Percentiles rank a stretch among this genome's conserved stretches.
Evolutionary conservation across 495 filamentous ascomycete species (phyloP).

Genomic region (Neurospora sp.): DNA sequence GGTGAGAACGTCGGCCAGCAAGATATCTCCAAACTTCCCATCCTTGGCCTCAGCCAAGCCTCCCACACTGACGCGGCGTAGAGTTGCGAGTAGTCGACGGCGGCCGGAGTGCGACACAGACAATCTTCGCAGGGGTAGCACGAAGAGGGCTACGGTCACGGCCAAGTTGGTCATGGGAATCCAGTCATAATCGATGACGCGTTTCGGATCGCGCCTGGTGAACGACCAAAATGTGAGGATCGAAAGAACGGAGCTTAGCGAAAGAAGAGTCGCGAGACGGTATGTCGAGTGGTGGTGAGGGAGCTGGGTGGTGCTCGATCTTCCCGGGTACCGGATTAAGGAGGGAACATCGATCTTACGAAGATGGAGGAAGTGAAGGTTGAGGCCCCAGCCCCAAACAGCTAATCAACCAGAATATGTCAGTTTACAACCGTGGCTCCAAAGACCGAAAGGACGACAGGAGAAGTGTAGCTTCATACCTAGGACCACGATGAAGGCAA

Average conservation of each 20-base stretch:
- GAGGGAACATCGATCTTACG: conserved; percentile 71
- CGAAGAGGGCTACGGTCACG: conserved; percentile 55
- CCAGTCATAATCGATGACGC: conserved; percentile 65
- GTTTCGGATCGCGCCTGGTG: conserved; percentile 54
- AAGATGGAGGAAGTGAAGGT: conserved; percentile 69
- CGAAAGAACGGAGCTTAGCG: conserved; percentile 55
- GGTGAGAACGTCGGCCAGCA: conserved; percentile 90
- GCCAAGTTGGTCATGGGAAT: conserved; percentile 74
- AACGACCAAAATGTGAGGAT: conserved; percentile 73
- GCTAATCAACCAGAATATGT: conserved; percentile 37
- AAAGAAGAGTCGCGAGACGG: conserved; percentile 66
- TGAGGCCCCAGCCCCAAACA: conserved; percentile 84
- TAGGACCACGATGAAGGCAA: conserved; percentile 67
- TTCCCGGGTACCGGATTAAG: conserved; percentile 68
- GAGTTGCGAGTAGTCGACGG: conserved; percentile 57
- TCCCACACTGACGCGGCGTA: conserved; percentile 65
- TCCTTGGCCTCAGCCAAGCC: conserved; percentile 70
- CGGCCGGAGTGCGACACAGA: conserved; percentile 63
- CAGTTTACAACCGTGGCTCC: background rate
- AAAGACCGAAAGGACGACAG: background rate
- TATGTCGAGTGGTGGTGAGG: conserved; percentile 75
- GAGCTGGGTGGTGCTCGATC: conserved; percentile 50
- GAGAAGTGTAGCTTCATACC: conserved; percentile 41
- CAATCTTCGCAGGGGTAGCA: conserved; percentile 54
- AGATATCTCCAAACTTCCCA: conserved; percentile 86